phyloP scores from a whole-genome alignment of 2,329 filamentous ascomycete genomes.

The Fusarium proliferatum region DNA sequence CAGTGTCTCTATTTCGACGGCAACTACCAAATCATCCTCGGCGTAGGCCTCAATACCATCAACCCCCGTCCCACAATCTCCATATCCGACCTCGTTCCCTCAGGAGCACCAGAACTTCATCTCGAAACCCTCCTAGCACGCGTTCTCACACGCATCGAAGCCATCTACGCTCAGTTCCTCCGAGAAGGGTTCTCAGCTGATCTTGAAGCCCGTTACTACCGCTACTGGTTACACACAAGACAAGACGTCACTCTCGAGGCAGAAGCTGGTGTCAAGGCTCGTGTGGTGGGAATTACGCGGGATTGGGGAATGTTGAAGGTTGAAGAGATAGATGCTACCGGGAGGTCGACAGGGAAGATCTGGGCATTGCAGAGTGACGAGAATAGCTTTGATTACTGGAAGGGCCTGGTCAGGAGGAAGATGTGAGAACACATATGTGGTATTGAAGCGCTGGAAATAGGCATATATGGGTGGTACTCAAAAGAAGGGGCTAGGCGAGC shows the following conservation, averaged over 20 bases:
- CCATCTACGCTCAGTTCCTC: constrained; percentile 79
- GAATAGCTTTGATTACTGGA: constrained; percentile 99
- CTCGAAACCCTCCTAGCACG: constrained; percentile 85
- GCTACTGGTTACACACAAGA: constrained; percentile 85
- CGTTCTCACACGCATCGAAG: constrained; percentile 82
- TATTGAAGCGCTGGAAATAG: no score
- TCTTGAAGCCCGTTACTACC: constrained; percentile 83
- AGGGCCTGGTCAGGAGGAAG: constrained; percentile 85
- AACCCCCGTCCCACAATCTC: constrained; percentile 90
- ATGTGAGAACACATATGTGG: constrained; percentile 53
- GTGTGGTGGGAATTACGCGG: constrained; percentile 87
- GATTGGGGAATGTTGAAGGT: constrained; percentile 90
- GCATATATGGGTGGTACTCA: no score
- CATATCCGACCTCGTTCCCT: constrained; percentile 76
- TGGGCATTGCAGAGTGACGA: constrained; percentile 94
- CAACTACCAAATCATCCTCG: constrained; percentile 86
- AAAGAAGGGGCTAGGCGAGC: neutral
- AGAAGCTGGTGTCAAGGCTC: constrained; percentile 78
- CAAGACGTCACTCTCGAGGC: constrained; percentile 80
- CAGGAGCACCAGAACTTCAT: constrained; percentile 66
- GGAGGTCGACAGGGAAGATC: constrained; percentile 78
- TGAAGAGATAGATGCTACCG: constrained; percentile 82
- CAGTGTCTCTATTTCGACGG: constrained; percentile 84
- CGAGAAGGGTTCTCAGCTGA: constrained; percentile 77
- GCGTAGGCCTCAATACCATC: constrained; percentile 86